Conservation (phyloP, 1,284 basidiomycete species). For the Rhodotorula glutinis region DNA sequence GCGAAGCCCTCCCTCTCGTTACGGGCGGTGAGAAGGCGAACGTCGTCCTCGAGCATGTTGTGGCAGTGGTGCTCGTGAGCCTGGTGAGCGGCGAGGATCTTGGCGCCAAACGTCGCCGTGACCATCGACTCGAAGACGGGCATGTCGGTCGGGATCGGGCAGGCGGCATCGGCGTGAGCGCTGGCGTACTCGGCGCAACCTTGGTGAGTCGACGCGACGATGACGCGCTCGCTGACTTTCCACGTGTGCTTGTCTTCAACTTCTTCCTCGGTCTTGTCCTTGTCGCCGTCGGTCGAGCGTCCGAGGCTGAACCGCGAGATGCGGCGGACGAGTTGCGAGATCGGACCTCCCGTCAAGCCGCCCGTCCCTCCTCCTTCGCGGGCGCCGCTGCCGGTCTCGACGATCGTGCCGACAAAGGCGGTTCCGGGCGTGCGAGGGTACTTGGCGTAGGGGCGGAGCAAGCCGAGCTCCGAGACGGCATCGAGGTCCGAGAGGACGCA, state of each 20-base stretch:
- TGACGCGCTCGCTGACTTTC: slow-evolving; percentile 57
- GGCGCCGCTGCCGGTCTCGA: slow-evolving; percentile 6
- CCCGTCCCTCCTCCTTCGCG: slow-evolving; percentile 1
- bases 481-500: slow-evolving; percentile 17
- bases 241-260: slow-evolving; percentile 54
- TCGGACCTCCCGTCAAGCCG: neutral
- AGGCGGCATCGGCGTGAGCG: neutral
- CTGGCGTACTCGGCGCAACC: slow-evolving; percentile 21
- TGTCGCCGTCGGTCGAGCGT: neutral
- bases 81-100: neutral
- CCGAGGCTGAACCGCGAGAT: slow-evolving; percentile 4
- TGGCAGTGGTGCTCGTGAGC: slow-evolving; percentile 9
- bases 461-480: slow-evolving; percentile 10
- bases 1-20: slow-evolving; percentile 1
- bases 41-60: neutral
- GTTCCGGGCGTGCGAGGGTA: slow-evolving; percentile 21
- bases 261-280: slow-evolving; percentile 60
- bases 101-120: neutral
- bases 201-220: slow-evolving; percentile 21
- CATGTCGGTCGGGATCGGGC: neutral
- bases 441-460: slow-evolving; percentile 4
- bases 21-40: neutral
- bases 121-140: slow-evolving; percentile 6
- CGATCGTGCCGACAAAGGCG: slow-evolving; percentile 11
- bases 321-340: neutral